These are phyloP conservation scores for Suillus lakei DNA, from an alignment of 768 basidiomycete genomes.

Conservation along the genomic window DNA sequence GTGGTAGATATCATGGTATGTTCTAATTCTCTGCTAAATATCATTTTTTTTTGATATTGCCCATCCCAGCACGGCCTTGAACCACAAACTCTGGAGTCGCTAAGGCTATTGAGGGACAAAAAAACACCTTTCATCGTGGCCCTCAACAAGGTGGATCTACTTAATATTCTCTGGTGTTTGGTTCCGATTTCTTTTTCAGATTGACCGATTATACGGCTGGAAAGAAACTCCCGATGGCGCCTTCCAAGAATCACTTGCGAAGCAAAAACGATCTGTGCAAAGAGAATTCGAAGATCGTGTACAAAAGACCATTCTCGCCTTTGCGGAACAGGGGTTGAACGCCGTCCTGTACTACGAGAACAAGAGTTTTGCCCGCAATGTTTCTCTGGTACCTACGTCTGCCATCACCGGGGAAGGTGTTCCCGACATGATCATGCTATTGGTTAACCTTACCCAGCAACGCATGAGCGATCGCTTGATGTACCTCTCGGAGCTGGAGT, in stretches of 20 bases:
- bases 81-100: slow-evolving; percentile 96
- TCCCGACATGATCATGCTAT: slow-evolving; percentile 99
- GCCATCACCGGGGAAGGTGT: slow-evolving; percentile 98
- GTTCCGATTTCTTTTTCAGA: slow-evolving; percentile 49
- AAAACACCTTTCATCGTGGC: slow-evolving; percentile 99
- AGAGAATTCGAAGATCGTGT: slow-evolving; percentile 93
- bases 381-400: slow-evolving; percentile 97
- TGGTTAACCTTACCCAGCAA: slow-evolving; percentile 96
- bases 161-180: slow-evolving; percentile 10
- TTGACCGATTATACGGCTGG: slow-evolving; percentile 98
- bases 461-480: slow-evolving; percentile 97
- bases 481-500: slow-evolving; percentile 97
- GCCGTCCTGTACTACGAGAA: slow-evolving; percentile 97
- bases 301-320: slow-evolving; percentile 84
- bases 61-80: slow-evolving; percentile 88
- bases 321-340: slow-evolving; percentile 98
- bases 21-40: slow-evolving; percentile 7
- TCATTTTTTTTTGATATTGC: slow-evolving; percentile 10
- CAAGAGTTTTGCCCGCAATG: slow-evolving; percentile 91
- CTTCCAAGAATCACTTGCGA: slow-evolving; percentile 88
- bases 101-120: slow-evolving; percentile 86
- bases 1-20: slow-evolving; percentile 97
- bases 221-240: slow-evolving; percentile 87
- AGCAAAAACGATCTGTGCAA: slow-evolving; percentile 78
- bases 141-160: slow-evolving; percentile 78